Percentiles rank a stretch among this genome's conserved stretches.
These are phyloP conservation scores for Penicillium argentinense DNA, from an alignment of 495 filamentous ascomycete genomes.

Conservation along the genomic window DNA sequence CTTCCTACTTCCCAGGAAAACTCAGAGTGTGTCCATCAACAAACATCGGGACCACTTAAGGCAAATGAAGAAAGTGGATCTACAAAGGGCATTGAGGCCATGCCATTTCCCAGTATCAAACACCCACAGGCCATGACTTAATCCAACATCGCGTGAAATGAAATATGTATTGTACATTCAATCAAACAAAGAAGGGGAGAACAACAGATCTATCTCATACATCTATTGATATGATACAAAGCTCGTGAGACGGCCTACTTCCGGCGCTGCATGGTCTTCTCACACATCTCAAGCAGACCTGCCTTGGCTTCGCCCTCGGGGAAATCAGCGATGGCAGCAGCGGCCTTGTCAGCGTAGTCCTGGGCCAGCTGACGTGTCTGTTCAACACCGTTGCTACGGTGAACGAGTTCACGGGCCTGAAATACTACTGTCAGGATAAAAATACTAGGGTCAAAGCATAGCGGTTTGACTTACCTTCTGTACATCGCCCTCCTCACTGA, in stretches of 20 bases:
- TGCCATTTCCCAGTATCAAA: too few relatives aligned
- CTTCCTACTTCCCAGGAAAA: too few relatives aligned
- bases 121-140: background rate
- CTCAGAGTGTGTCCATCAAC: too few relatives aligned
- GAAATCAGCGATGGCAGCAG: slow-evolving; percentile 74
- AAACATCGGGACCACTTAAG: too few relatives aligned
- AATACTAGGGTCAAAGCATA: too few relatives aligned
- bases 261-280: slow-evolving; percentile 84
- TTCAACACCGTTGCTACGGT: slow-evolving; percentile 79
- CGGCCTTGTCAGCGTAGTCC: slow-evolving; percentile 87
- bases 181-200: slow-evolving; percentile 5
- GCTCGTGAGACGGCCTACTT: slow-evolving; percentile 54
- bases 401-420: slow-evolving; percentile 82
- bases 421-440: slow-evolving; percentile 11
- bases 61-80: too few relatives aligned
- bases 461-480: slow-evolving; percentile 72
- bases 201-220: slow-evolving; percentile 8
- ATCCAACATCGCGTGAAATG: slow-evolving; percentile 5
- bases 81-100: too few relatives aligned
- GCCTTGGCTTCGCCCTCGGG: slow-evolving; percentile 91
- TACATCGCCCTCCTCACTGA: slow-evolving; percentile 79
- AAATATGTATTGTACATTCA: slow-evolving; percentile 12
- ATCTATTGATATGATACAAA: slow-evolving; percentile 27
- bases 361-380: slow-evolving; percentile 87
- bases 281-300: slow-evolving; percentile 88